Evolutionary conservation across 148 eudicot species (phyloP).

Genomic region (Polygonum aviculare): DNA sequence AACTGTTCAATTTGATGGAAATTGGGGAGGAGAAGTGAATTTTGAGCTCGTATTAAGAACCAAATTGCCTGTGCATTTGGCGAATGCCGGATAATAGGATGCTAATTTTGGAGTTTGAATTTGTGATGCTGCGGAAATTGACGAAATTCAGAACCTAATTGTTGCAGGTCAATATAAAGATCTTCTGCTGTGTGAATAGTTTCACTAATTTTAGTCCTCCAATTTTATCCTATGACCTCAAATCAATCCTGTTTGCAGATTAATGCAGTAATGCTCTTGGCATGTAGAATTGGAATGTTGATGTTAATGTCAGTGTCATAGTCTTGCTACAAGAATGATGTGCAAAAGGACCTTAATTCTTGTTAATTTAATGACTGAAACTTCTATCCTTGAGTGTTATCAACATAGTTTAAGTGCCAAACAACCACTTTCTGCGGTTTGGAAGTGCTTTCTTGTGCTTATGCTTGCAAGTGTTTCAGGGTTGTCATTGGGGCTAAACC

Average conservation of each 20-base stretch:
- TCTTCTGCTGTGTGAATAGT: not conserved
- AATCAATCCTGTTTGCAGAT: not conserved
- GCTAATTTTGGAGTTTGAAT: not conserved
- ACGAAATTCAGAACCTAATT: not conserved
- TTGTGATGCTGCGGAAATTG: not conserved
- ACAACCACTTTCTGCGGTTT: not conserved
- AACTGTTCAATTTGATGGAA: not conserved
- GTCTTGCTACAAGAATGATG: not conserved
- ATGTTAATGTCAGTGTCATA: not conserved
- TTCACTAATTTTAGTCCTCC: not conserved
- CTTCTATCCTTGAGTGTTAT: not conserved
- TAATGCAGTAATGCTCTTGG: not conserved
- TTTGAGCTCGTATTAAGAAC: not conserved
- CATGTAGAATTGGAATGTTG: not conserved
- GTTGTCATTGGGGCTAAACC: conserved; percentile 46
- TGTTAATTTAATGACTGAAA: not conserved
- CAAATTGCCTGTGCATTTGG: not conserved
- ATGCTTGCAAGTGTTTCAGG: conserved; percentile 48
- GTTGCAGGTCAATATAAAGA: not conserved
- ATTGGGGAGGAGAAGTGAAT: not conserved
- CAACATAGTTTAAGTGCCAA: not conserved
- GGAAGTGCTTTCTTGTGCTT: not conserved
- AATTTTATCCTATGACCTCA: not conserved
- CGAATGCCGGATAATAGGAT: not conserved
- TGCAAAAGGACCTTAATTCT: not conserved